Conservation (phyloP, 2,329 filamentous ascomycete species). For the Trichoderma sp. region DNA sequence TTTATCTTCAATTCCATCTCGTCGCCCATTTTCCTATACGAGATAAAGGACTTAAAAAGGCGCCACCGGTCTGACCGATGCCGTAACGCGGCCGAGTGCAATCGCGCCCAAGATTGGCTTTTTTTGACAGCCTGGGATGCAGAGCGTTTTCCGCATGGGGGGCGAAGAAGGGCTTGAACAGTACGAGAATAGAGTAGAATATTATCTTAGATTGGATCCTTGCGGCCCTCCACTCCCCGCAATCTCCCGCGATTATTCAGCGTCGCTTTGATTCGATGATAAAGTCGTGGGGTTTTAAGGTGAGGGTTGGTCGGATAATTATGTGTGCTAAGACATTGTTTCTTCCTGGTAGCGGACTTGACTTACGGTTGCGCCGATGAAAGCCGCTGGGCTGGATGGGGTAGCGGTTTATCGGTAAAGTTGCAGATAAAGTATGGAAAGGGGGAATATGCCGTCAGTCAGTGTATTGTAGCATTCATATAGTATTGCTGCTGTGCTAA, state of each 20-base stretch:
- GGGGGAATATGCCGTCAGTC: not conserved
- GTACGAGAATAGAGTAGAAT: not conserved
- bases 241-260: conserved; percentile 1
- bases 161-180: not conserved
- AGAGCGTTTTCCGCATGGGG: not conserved
- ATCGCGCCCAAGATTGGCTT: not conserved
- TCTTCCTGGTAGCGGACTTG: not conserved
- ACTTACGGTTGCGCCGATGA: conserved; percentile 1
- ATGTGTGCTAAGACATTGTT: not conserved
- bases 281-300: not conserved
- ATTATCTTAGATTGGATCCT: not conserved
- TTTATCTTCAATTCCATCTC: not conserved
- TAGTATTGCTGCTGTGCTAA: not conserved
- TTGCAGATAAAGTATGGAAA: no score
- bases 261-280: not conserved
- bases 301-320: not conserved
- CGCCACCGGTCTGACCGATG: not conserved
- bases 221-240: not conserved
- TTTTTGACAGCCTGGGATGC: not conserved
- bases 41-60: not conserved
- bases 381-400: not conserved
- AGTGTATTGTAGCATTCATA: not conserved
- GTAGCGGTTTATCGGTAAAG: not conserved
- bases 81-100: not conserved
- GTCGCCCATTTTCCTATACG: not conserved